Percentiles rank a stretch among this genome's conserved stretches.
phyloP scores from a whole-genome alignment of 805 yeast genomes.

The Candida sakaeoensis region DNA sequence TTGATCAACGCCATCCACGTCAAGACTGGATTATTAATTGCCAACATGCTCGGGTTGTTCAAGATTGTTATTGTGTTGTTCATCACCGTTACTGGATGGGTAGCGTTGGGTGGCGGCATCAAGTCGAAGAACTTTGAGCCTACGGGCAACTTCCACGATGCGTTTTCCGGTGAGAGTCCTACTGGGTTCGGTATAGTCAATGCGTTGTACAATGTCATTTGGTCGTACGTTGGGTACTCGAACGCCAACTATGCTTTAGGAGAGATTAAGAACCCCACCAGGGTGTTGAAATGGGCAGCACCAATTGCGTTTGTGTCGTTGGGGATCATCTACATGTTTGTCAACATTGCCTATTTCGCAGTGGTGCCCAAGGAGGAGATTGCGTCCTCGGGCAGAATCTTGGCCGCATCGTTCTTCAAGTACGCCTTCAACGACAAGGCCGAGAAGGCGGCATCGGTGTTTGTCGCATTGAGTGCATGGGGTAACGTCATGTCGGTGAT shows the following conservation, averaged over 20 bases:
- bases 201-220: conserved; percentile 76
- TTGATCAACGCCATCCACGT: conserved; percentile 58
- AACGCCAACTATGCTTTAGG: conserved; percentile 81
- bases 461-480: conserved; percentile 76
- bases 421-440: conserved; percentile 68
- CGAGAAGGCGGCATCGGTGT: conserved; percentile 69
- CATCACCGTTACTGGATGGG: conserved; percentile 78
- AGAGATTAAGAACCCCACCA: conserved; percentile 70
- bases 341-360: conserved; percentile 76
- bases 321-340: conserved; percentile 67
- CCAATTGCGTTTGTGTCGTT: conserved; percentile 64
- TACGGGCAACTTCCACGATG: conserved; percentile 56
- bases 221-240: conserved; percentile 83
- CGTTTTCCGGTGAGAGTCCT: conserved; percentile 53
- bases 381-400: conserved; percentile 57
- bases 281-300: conserved; percentile 67
- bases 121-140: conserved; percentile 45
- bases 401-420: conserved; percentile 74
- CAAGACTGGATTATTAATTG: conserved; percentile 63
- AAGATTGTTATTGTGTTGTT: conserved; percentile 68
- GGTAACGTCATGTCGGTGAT: conserved; percentile 82
- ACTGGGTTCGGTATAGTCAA: conserved; percentile 68
- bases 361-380: conserved; percentile 70
- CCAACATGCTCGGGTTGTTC: conserved; percentile 62
- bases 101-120: conserved; percentile 69